These are phyloP conservation scores for Paramarasmius palmivorus DNA, from an alignment of 1,284 basidiomycete species.

Conservation along the genomic window DNA sequence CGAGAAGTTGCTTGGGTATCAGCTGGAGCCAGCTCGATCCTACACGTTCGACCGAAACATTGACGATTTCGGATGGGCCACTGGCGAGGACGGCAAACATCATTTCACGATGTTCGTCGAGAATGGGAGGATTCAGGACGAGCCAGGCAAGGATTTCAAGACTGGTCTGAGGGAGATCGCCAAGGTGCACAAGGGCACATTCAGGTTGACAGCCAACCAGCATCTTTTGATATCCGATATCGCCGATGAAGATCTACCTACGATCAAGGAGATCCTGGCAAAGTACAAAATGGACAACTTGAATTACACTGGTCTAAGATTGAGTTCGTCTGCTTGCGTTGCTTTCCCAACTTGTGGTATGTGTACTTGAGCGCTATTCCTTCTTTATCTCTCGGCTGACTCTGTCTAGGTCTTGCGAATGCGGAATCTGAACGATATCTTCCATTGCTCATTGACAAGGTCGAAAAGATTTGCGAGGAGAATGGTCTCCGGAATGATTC, in stretches of 20 bases:
- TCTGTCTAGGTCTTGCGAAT: slow-evolving; percentile 78
- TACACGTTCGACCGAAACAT: slow-evolving; percentile 90
- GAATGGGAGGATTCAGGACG: slow-evolving; percentile 96
- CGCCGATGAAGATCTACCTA: slow-evolving; percentile 66
- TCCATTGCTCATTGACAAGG: slow-evolving; percentile 93
- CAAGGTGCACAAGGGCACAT: slow-evolving; percentile 89
- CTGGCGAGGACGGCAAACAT: slow-evolving; percentile 85
- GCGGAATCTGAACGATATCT: slow-evolving; percentile 95
- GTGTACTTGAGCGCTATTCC: slow-evolving; percentile 22
- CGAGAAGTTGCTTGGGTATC: slow-evolving; percentile 86
- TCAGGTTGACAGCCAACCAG: slow-evolving; percentile 95
- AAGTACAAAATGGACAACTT: slow-evolving; percentile 94
- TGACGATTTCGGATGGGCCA: slow-evolving; percentile 93
- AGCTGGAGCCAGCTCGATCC: slow-evolving; percentile 70
- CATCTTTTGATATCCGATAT: slow-evolving; percentile 92
- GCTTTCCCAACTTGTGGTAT: slow-evolving; percentile 94
- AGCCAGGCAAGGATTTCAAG: slow-evolving; percentile 90
- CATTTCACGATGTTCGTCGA: slow-evolving; percentile 97
- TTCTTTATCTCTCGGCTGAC: neutral
- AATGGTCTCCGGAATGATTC: slow-evolving; percentile 91
- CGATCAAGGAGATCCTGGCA: slow-evolving; percentile 79
- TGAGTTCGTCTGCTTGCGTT: slow-evolving; percentile 93
- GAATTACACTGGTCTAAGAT: slow-evolving; percentile 76
- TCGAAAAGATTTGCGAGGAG: slow-evolving; percentile 94
- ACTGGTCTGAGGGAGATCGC: slow-evolving; percentile 92